Base-by-base conservation (phyloP, 768 basidiomycete species). In the Tulasnella sp. region DNA sequence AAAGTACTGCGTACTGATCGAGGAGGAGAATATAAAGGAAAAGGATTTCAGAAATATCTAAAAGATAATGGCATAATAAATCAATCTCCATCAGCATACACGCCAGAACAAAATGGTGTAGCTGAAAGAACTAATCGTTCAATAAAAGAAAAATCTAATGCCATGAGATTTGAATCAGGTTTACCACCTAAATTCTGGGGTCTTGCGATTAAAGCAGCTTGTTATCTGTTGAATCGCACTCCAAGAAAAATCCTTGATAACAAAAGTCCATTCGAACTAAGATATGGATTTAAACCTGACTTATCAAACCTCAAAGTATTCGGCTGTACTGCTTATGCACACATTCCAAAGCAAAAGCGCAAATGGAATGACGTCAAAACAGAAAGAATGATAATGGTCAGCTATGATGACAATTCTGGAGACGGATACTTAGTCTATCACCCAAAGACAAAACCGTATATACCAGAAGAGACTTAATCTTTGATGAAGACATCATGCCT, bases 301-400 rank as follows among this genome's bases (percentile, higher is more conserved):
- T 32, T 53, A 4, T 33, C 31, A 27, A 48, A 33, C 31, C 42
- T 53, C 2, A 29, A 25, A 4, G 29, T 44, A 3, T 52, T 52
- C 27, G 50, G 50, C 2, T 52, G 50, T 22, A 20, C 22, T 16
- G 41, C 29, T 5, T 52, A 52, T 20, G 42, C 45, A 28, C 42
- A 52, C 19, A 22, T 52, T 4, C 28, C 42, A 31, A 52, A 52
- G 41, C 62, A 70, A 39, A 55, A 40, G 34, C 32, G 58, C 5
- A 25, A 15, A 5, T 25, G 16, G 6, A 39, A 53, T 20, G 44
- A 40, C 8, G 12, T 57, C 2, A 59, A 63, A 45, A 54, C 56
- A 19, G 24, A 50, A 25, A 64, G 67, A 57, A 69, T 69, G 43
- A 49, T 67, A 1, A 65, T 69, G 31, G 62, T 70, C 45, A 66